phyloP scores from a whole-genome alignment of 495 filamentous ascomycete genomes.

The Lasiosphaeris hirsuta region DNA sequence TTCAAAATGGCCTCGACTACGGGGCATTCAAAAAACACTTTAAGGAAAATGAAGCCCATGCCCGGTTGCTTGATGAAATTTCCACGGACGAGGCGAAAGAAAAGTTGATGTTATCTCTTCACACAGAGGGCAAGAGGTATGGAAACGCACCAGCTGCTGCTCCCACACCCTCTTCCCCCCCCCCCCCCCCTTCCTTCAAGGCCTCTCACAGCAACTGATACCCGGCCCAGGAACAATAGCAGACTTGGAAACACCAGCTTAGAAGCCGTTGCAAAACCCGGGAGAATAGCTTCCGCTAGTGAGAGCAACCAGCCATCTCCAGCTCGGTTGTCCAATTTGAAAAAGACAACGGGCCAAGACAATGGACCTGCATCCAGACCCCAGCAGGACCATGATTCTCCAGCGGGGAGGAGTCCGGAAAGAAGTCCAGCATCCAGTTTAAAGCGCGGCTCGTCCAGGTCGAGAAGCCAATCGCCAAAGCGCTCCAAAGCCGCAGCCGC shows the following conservation, averaged over 20 bases:
- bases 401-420: not conserved
- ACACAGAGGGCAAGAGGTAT: not conserved
- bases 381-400: not conserved
- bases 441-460: constrained; percentile 14
- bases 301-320: constrained; percentile 5
- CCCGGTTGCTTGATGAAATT: not conserved
- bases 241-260: not conserved
- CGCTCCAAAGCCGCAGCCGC: constrained; percentile 13
- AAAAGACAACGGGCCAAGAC: constrained; percentile 6
- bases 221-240: constrained; percentile 1
- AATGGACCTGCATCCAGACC: not conserved
- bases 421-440: constrained; percentile 15
- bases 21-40: constrained; percentile 7
- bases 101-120: constrained; percentile 1
- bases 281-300: not conserved
- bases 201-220: not conserved
- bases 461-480: constrained; percentile 20
- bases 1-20: constrained; percentile 1
- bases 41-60: not conserved
- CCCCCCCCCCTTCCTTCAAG: not conserved
- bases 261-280: constrained; percentile 1
- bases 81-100: constrained; percentile 11
- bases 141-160: too few relatives aligned
- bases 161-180: too few relatives aligned
- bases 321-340: constrained; percentile 6